Conservation (phyloP, 2,329 filamentous ascomycete species). For the Epichloe uncinata region DNA sequence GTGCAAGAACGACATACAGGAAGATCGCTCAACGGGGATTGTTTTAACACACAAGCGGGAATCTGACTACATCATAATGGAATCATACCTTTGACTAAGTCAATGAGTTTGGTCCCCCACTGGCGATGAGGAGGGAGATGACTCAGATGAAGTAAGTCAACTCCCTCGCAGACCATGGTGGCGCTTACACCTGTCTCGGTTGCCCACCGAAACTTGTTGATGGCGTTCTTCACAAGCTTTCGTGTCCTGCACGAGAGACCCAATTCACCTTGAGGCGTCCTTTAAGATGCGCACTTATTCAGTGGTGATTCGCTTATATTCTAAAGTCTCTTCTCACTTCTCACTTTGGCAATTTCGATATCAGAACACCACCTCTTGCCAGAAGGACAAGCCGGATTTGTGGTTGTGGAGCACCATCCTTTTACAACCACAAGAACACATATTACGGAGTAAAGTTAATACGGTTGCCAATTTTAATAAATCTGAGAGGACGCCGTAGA, state of each 20-base stretch:
- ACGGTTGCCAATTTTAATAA: no score
- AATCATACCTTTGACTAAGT: neutral
- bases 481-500: no score
- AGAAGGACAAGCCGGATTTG: neutral
- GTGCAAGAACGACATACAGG: neutral
- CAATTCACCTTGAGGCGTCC: neutral
- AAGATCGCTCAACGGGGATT: neutral
- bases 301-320: neutral
- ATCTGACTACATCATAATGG: neutral
- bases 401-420: neutral
- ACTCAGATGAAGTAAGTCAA: neutral
- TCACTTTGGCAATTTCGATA: no score
- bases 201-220: neutral
- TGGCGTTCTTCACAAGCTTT: neutral
- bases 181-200: neutral
- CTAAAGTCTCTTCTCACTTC: neutral
- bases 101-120: neutral
- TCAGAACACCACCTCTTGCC: neutral
- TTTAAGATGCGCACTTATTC: neutral
- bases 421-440: no score
- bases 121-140: neutral
- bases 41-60: neutral
- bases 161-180: neutral
- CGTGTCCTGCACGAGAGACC: neutral
- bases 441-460: no score